Conservation (phyloP, 176 grass and related monocot species). For the Areca catechu region DNA sequence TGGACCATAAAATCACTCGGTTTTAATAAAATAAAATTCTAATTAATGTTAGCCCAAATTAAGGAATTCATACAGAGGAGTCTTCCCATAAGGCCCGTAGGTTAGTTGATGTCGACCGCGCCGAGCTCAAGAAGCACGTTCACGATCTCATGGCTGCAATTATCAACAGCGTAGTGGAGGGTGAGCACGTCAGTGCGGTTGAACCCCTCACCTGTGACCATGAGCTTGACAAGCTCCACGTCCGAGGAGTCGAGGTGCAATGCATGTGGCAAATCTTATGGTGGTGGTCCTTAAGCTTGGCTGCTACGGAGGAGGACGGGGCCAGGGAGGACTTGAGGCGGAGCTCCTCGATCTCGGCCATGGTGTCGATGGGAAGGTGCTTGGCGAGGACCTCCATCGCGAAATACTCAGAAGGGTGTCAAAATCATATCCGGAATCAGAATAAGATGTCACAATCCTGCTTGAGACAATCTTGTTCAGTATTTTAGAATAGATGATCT, state of each 20-base stretch:
- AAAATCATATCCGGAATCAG: too few species aligned
- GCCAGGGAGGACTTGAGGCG: conserved; percentile 72
- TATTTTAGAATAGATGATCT: too few species aligned
- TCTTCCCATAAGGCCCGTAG: conserved; percentile 79
- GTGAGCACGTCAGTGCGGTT: conserved; percentile 89
- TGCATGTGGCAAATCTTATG: conserved; percentile 97
- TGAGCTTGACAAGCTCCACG: conserved; percentile 95
- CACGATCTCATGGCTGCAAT: conserved; percentile 93
- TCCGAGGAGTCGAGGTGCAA: conserved; percentile 90
- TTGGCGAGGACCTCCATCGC: too few species aligned
- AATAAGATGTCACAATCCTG: too few species aligned
- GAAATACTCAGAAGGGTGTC: conserved; percentile 73
- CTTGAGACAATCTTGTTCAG: too few species aligned
- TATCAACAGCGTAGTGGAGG: conserved; percentile 92
- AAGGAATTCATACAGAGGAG: too few species aligned
- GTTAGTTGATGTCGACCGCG: conserved; percentile 84
- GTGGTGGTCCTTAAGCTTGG: conserved; percentile 53
- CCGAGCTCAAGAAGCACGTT: conserved; percentile 93
- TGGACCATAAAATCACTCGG: too few species aligned
- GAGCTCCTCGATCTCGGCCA: conserved; percentile 91
- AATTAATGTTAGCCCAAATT: too few species aligned
- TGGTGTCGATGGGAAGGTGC: conserved; percentile 75
- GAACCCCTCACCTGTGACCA: conserved; percentile 97
- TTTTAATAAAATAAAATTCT: too few species aligned
- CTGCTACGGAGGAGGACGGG: conserved; percentile 17